These are phyloP conservation scores for Magnusiomyces tetraspermus DNA, from an alignment of 1,139 yeast genomes.

Conservation along the genomic window DNA sequence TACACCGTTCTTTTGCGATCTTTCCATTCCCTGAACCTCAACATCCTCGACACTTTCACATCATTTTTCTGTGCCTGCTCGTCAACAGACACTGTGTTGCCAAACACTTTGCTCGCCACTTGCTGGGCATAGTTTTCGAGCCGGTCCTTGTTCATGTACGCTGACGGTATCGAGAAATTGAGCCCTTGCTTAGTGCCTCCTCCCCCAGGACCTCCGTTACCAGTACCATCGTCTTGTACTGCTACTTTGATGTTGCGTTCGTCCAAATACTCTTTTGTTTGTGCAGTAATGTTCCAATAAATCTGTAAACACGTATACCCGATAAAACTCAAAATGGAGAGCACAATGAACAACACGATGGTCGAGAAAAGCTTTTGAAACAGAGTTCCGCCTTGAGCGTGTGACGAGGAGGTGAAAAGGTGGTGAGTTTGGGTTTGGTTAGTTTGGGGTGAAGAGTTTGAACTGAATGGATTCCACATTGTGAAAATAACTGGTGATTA, in stretches of 20 bases:
- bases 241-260: neutral
- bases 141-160: neutral
- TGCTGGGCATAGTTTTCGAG: slow-evolving; percentile 3
- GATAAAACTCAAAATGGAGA: neutral
- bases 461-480: neutral
- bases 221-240: neutral
- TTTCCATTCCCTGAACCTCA: slow-evolving; percentile 8
- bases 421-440: neutral
- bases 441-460: neutral
- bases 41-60: neutral
- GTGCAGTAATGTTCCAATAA: neutral
- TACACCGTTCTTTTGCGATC: slow-evolving; percentile 9
- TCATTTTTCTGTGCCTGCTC: neutral
- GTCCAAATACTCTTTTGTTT: neutral
- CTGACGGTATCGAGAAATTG: slow-evolving; percentile 3
- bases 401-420: neutral
- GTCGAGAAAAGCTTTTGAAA: slow-evolving; percentile 5
- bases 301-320: neutral
- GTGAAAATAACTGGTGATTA: neutral
- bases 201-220: neutral
- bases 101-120: neutral
- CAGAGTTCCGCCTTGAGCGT: neutral
- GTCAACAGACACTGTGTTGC: neutral
- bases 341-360: neutral
- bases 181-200: too few species aligned